Conservation (phyloP, 2,329 filamentous ascomycete genomes). For the Sporothrix variecibatus region DNA sequence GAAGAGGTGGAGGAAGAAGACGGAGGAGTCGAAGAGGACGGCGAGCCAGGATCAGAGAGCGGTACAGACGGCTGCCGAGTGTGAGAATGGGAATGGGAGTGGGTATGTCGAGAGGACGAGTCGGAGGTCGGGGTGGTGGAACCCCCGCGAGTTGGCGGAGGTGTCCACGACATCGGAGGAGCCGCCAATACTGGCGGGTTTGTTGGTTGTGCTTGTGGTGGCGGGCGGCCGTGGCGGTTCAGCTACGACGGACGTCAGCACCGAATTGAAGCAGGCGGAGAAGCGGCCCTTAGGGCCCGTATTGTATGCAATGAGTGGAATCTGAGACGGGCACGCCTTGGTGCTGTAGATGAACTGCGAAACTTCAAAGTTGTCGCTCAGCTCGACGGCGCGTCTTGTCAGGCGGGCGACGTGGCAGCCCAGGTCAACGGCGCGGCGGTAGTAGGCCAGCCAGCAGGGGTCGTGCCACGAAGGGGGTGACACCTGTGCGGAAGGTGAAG, state of each 20-base stretch:
- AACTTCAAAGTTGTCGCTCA: slow-evolving; percentile 54
- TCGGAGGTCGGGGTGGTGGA: neutral
- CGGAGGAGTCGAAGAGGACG: neutral
- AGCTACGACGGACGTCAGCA: slow-evolving; percentile 55
- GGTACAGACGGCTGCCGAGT: neutral
- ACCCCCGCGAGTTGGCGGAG: neutral
- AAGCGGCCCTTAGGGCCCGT: slow-evolving; percentile 46
- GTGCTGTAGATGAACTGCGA: slow-evolving; percentile 51
- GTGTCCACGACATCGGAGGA: neutral
- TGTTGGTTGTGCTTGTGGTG: too few relatives aligned
- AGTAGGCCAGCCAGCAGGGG: slow-evolving; percentile 53
- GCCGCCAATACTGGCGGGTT: neutral
- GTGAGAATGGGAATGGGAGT: neutral
- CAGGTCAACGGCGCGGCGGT: slow-evolving; percentile 53
- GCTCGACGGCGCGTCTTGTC: slow-evolving; percentile 56
- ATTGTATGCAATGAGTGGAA: slow-evolving; percentile 53
- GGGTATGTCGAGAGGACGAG: neutral
- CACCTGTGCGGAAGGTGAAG: slow-evolving; percentile 26
- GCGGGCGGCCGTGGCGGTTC: slow-evolving; percentile 41
- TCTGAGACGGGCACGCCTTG: slow-evolving; percentile 45
- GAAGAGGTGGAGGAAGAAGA: slow-evolving; percentile 17
- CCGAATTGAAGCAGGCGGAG: slow-evolving; percentile 45
- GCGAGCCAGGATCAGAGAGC: slow-evolving; percentile 32
- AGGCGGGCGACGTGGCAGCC: slow-evolving; percentile 65
- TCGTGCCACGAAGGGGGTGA: slow-evolving; percentile 57